Percentiles rank a stretch among this genome's conserved stretches.
phyloP scores from a whole-genome alignment of 163 green algal species.

The Scenedesmus sp. region DNA sequence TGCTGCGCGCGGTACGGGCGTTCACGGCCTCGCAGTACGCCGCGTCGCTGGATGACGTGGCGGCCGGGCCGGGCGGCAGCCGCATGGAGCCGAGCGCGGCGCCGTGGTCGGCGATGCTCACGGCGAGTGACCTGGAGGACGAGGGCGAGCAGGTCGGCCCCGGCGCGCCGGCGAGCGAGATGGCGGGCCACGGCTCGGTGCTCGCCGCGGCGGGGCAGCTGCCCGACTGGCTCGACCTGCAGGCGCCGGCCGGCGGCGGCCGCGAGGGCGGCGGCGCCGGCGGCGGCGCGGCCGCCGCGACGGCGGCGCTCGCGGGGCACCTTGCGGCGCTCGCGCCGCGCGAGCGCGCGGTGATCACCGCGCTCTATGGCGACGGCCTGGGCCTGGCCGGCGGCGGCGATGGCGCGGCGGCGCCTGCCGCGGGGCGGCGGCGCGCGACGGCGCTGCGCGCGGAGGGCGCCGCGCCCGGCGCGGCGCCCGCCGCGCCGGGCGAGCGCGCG shows the following conservation, averaged over 20 bases:
- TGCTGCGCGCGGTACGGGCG: background rate
- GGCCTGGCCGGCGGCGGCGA: no score
- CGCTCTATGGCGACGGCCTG: background rate
- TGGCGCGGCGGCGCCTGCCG: no score
- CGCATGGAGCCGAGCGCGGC: background rate
- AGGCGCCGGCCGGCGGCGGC: background rate
- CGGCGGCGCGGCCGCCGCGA: background rate
- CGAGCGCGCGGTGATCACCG: background rate
- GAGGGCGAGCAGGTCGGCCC: no score
- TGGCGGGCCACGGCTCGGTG: conserved; percentile 6
- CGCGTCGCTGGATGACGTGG: conserved; percentile 8
- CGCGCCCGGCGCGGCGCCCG: background rate
- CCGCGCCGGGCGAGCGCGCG: background rate
- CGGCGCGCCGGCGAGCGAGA: no score
- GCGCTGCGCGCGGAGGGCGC: background rate
- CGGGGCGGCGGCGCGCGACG: background rate
- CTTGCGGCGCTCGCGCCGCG: background rate
- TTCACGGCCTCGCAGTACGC: background rate
- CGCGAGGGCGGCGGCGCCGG: background rate
- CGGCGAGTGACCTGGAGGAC: conserved; percentile 17
- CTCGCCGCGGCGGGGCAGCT: conserved; percentile 27
- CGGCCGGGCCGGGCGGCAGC: no score
- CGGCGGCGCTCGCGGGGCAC: background rate
- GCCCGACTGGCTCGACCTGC: background rate
- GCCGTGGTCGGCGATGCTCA: conserved; percentile 18